Conservation (phyloP, 257 asterid species). For the Craterostigma plantagineum region DNA sequence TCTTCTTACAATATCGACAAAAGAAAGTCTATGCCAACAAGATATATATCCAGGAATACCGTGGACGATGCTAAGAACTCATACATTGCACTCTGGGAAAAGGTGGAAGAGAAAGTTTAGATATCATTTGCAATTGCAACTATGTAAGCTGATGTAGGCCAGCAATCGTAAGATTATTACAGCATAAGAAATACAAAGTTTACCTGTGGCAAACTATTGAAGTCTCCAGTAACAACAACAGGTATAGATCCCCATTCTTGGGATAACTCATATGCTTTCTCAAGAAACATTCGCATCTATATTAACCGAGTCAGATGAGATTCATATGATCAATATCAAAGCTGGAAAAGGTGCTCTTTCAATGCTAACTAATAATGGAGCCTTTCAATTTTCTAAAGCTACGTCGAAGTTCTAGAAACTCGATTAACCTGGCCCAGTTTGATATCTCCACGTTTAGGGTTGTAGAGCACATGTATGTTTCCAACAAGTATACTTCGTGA, state of each 20-base stretch:
- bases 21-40: slow-evolving; percentile 3
- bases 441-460: slow-evolving; percentile 85
- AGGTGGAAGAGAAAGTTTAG: slow-evolving; percentile 8
- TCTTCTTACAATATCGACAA: no score
- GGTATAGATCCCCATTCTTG: slow-evolving; percentile 75
- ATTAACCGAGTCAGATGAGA: slow-evolving; percentile 17
- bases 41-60: slow-evolving; percentile 25
- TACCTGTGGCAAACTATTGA: slow-evolving; percentile 70
- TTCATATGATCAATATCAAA: no score
- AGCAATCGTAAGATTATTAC: no score
- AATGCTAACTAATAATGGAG: no score
- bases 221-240: slow-evolving; percentile 53
- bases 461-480: slow-evolving; percentile 68
- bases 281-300: slow-evolving; percentile 62
- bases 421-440: slow-evolving; percentile 78
- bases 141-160: no score
- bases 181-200: no score
- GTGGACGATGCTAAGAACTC: slow-evolving; percentile 52
- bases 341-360: no score
- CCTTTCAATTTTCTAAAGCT: no score
- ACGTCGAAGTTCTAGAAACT: slow-evolving; percentile 4
- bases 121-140: no score
- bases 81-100: slow-evolving; percentile 70
- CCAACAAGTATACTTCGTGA: slow-evolving; percentile 47
- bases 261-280: slow-evolving; percentile 60